phyloP scores from a whole-genome alignment of 257 asterid genomes.

The Henckelia pumila region DNA sequence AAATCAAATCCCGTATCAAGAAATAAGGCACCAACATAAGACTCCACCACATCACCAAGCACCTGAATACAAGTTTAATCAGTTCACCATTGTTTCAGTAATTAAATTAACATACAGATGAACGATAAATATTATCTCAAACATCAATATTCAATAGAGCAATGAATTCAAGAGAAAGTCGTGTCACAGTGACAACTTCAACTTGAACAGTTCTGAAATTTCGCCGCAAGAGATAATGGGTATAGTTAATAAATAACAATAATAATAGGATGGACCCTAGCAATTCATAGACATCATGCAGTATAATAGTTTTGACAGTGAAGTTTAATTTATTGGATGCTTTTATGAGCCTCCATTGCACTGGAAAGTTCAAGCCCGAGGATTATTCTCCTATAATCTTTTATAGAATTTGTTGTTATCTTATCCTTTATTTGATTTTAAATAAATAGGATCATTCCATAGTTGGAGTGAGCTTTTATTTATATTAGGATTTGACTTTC shows the following conservation, averaged over 20 bases:
- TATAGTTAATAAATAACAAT: conserved; percentile 1
- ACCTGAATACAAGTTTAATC: conserved; percentile 54
- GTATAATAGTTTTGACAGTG: not conserved
- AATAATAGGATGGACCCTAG: conserved; percentile 5
- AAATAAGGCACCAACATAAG: conserved; percentile 81
- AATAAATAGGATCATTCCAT: too few species aligned
- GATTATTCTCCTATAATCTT: too few species aligned
- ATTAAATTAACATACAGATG: not conserved
- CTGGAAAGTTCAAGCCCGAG: too few species aligned
- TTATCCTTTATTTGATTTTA: too few species aligned
- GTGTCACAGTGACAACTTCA: not conserved
- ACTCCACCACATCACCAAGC: conserved; percentile 95
- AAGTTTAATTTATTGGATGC: conserved; percentile 1
- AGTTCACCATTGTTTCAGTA: conserved; percentile 26
- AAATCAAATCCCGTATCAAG: conserved; percentile 84
- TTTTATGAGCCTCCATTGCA: too few species aligned
- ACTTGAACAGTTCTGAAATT: conserved; percentile 11
- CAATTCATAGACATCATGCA: conserved; percentile 6
- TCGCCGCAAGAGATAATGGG: not conserved
- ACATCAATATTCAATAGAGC: conserved; percentile 3
- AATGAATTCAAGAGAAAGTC: not conserved
- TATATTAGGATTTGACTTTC: too few species aligned
- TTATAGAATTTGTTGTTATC: too few species aligned
- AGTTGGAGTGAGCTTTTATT: too few species aligned
- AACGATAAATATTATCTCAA: not conserved